Percentiles rank a stretch among this genome's conserved stretches.
phyloP scores from a whole-genome alignment of 75 land plant species.

The Selaginella tamariscina region DNA sequence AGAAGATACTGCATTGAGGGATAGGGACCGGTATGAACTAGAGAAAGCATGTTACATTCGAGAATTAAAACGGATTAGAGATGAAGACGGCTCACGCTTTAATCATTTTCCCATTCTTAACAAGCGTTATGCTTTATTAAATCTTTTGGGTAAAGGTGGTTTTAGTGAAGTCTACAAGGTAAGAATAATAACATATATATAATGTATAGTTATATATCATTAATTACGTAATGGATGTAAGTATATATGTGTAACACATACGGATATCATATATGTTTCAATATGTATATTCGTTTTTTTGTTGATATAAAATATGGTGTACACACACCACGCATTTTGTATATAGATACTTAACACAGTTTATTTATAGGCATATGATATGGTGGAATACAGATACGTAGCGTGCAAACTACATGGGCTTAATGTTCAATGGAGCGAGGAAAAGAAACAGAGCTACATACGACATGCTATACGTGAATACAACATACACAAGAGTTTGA shows the following conservation, averaged over 20 bases:
- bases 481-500: constrained; percentile 84
- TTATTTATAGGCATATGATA: constrained; percentile 80
- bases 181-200: neutral
- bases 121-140: constrained; percentile 78
- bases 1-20: constrained; percentile 60
- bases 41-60: constrained; percentile 87
- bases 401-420: constrained; percentile 97
- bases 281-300: no score
- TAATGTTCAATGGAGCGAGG: constrained; percentile 93
- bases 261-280: no score
- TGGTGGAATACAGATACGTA: constrained; percentile 86
- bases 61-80: constrained; percentile 85
- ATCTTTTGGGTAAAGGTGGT: constrained; percentile 97
- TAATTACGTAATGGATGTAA: neutral
- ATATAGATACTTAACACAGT: constrained; percentile 2
- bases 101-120: constrained; percentile 90
- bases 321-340: neutral
- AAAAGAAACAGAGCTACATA: constrained; percentile 91
- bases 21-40: constrained; percentile 74
- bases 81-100: constrained; percentile 94
- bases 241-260: no score
- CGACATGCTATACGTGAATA: constrained; percentile 95
- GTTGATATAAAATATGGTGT: no score
- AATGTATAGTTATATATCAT: neutral
- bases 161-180: constrained; percentile 99